phyloP scores from a whole-genome alignment of 495 filamentous ascomycete genomes.

The Halenospora varia region DNA sequence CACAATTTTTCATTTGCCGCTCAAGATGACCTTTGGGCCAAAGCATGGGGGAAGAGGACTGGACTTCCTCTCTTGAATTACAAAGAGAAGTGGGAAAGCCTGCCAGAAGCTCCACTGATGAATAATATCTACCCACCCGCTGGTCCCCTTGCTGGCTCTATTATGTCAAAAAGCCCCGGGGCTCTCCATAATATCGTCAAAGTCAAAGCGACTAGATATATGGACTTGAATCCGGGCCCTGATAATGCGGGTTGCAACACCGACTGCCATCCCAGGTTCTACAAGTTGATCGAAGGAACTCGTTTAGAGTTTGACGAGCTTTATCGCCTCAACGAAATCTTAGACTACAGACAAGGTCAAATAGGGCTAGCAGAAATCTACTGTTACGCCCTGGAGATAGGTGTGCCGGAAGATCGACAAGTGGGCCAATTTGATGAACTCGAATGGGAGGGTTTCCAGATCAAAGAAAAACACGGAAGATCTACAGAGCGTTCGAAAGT shows the following conservation, averaged over 20 bases:
- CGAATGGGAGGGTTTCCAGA: conserved; percentile 4
- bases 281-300: conserved; percentile 6
- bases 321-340: conserved; percentile 11
- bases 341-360: conserved; percentile 13
- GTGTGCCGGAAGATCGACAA: conserved; percentile 9
- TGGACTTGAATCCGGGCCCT: conserved; percentile 12
- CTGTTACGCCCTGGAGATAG: conserved; percentile 11
- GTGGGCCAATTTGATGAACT: conserved; percentile 10
- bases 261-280: conserved; percentile 8
- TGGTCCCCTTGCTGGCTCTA: conserved; percentile 12
- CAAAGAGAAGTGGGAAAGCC: conserved; percentile 13
- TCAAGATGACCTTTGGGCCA: conserved; percentile 27
- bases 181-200: conserved; percentile 18
- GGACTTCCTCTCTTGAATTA: conserved; percentile 22
- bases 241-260: conserved; percentile 15
- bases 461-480: conserved; percentile 3
- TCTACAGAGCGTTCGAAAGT: conserved; percentile 9
- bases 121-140: conserved; percentile 9
- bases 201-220: conserved; percentile 15
- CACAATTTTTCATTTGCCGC: conserved; percentile 24
- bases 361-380: conserved; percentile 12
- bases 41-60: conserved; percentile 20
- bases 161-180: conserved; percentile 13
- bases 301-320: conserved; percentile 10
- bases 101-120: conserved; percentile 11